Evolutionary conservation across 257 asterid species (phyloP), one percentile per base, ranked within the genome.

Genomic region (Nicotiana knightiana): DNA sequence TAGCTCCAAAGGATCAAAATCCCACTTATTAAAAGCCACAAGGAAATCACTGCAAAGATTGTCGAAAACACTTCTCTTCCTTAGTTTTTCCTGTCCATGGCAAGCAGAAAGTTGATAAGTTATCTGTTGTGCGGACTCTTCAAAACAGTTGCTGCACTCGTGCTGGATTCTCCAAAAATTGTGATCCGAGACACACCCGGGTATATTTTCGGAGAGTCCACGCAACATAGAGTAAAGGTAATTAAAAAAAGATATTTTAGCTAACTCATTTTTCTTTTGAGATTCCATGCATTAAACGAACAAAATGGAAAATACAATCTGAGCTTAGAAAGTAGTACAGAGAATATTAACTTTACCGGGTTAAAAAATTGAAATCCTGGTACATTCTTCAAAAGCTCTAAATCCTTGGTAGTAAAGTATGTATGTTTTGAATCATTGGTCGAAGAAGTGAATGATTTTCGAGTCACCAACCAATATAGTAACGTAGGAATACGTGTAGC

Each of bases 1-100:
- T 77, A 77, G 17, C 24, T 54, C 66, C 65, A 77, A 13, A 8
- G 81, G 81, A 48, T 77, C 67, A 77, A 77, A 55, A 6, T 77
- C 81, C 81, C 81, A 77, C 17, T 30, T 13, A 33, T 54, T 61
- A 77, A 53, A 77, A 77, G 66, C 81, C 66, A 17, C 66, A 12
- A 55, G 39, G 46, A 77, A 53, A 37, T 77, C 81, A 75, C 30
- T 58, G 16, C 53, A 61, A 77, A 77, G 81, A 24, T 58, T 53
- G 80, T 77, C 66, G 39, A 53, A 55, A 77, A 55, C 54, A 55
- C 13, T 61, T 77, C 46, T 58, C 4, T n/a, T 28, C 43, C 17
- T 28, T 77, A 77, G 48, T 21, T 77, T 53, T 4, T 55, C 59
- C 65, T 77, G 67, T 18, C 3, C 17, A 48, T 32, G 75, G 0